Evolutionary conservation across 495 filamentous ascomycete species (phyloP), one percentile per base, ranked within the genome.

Genomic region (Echria macrotheca): DNA sequence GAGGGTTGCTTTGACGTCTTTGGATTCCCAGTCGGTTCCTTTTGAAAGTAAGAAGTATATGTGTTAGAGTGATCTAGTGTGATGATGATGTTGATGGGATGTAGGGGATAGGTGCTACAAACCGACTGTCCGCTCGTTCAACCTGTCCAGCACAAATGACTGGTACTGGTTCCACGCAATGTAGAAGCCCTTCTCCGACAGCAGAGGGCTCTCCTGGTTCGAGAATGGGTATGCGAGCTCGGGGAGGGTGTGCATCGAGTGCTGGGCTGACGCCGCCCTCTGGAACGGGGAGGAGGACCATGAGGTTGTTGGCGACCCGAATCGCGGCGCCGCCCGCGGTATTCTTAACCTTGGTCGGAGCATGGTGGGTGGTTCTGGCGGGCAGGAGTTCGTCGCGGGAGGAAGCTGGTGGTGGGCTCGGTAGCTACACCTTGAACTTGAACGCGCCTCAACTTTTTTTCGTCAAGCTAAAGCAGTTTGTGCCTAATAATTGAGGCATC

Each of bases 91-190:
- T 15, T 2, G 1, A 28, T 21, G 18, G 15, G 19, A 46, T 0
- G 9, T 14, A 18, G 17, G 8, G 15, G 29, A n/a, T 8, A 44
- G 36, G 18, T 9, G 28, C 44, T 12, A 67, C 79, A 57, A 76
- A 91, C 90, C 87, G 53, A 79, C 79, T 44, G 79, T 85, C 58
- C 86, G 65, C 43, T 64, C 56, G 66, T 94, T 93, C 58, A 98
- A 76, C 61, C 81, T 86, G 39, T 87, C 69, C 31, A 91, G 60
- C 52, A 95, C 66, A 42, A 81, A 65, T 21, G 68, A 58, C 70
- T 93, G 87, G 70, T 96, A 96, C 56, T 89, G 70, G 17, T 73
- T 84, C 88, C 89, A 98, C 25, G 90, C 76, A 11, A 85, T 77
- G 45, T 84, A 71, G 63, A 85, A 89, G 9, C 74, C 87, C 32